phyloP scores from a whole-genome alignment of 176 grass and related monocot genomes.

The Areca catechu region DNA sequence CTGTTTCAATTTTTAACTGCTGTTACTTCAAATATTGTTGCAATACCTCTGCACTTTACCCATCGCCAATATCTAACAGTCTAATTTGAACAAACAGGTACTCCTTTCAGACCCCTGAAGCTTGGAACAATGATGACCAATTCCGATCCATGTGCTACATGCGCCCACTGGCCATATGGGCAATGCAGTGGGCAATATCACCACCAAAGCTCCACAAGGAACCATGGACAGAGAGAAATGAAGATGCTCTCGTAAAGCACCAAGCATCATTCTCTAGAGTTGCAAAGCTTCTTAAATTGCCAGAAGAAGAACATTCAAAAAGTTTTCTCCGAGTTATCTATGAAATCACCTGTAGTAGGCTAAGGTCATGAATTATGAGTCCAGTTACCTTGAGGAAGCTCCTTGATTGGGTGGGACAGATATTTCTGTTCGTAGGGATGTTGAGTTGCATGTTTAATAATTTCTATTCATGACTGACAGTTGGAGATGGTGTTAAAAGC shows the following conservation, averaged over 20 bases:
- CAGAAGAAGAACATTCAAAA: conserved; percentile 54
- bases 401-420: background rate
- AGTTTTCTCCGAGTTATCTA: conserved; percentile 63
- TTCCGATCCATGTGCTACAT: conserved; percentile 91
- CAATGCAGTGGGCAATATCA: conserved; percentile 87
- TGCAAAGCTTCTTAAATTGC: conserved; percentile 63
- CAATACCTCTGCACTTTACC: no score
- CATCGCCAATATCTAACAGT: no score
- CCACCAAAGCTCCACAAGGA: conserved; percentile 42
- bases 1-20: no score
- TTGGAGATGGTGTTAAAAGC: no score
- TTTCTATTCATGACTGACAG: no score
- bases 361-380: conserved; percentile 25
- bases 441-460: no score
- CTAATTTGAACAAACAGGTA: conserved; percentile 33
- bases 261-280: conserved; percentile 47
- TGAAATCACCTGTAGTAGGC: conserved; percentile 53
- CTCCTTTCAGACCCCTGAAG: conserved; percentile 88
- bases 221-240: conserved; percentile 16
- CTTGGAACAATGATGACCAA: conserved; percentile 87
- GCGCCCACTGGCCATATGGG: conserved; percentile 87
- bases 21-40: no score
- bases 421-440: background rate
- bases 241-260: conserved; percentile 37
- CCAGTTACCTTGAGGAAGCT: background rate